phyloP scores from a whole-genome alignment of 768 basidiomycete species.

The Gloeopeniophorella convolvens region DNA sequence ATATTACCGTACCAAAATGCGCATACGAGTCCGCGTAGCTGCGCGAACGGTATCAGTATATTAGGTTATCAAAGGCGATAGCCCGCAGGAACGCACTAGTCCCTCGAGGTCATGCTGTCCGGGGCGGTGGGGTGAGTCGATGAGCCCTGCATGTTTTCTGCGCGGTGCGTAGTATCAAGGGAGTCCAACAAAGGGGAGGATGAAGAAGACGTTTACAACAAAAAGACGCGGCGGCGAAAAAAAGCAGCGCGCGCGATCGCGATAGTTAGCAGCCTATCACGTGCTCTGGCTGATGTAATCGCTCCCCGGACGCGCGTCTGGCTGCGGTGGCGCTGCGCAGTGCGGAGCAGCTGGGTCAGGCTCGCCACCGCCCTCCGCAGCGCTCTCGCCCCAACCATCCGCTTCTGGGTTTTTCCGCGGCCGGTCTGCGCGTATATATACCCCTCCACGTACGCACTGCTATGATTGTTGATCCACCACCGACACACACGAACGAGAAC shows the following conservation, averaged over 20 bases:
- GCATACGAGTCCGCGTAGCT: conserved; percentile 97
- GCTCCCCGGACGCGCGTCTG: no score
- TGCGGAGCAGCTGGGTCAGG: no score
- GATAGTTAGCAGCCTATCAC: no score
- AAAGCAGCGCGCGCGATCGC: no score
- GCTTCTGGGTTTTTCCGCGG: background rate
- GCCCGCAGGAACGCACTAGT: conserved; percentile 56
- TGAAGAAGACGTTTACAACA: background rate
- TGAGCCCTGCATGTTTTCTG: conserved; percentile 8
- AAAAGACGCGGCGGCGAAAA: background rate
- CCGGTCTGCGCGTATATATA: background rate
- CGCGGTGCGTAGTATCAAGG: background rate
- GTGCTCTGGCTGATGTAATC: no score
- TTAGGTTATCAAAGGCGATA: background rate
- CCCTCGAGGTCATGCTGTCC: conserved; percentile 68
- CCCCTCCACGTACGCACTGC: background rate
- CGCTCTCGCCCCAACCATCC: background rate
- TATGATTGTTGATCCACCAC: conserved; percentile 15
- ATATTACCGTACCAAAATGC: conserved; percentile 80
- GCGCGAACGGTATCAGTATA: no score
- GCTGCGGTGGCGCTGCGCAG: no score
- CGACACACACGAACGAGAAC: no score
- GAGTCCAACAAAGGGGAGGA: no score
- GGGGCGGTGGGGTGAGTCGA: conserved; percentile 3
- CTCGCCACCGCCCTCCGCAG: background rate